phyloP scores from a whole-genome alignment of 176 grass and related monocot species.

The Eleusine indica region DNA sequence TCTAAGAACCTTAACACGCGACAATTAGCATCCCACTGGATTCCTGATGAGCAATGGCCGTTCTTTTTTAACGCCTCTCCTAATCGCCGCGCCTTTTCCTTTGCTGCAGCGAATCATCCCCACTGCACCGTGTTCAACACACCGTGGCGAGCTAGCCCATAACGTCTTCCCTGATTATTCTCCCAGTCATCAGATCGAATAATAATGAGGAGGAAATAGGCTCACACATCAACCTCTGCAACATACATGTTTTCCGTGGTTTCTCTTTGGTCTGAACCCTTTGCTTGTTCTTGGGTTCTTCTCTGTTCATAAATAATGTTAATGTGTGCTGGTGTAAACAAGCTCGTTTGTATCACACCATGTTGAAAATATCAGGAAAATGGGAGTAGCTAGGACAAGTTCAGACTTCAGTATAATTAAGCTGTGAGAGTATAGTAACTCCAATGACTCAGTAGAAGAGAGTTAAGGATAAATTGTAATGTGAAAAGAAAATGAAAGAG shows the following conservation, averaged over 20 bases:
- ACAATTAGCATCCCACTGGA: constrained; percentile 57
- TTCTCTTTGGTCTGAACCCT: background rate
- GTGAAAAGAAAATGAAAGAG: no score
- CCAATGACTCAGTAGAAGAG: no score
- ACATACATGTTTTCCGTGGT: background rate
- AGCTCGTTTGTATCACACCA: no score
- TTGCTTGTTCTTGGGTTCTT: background rate
- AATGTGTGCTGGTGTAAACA: background rate
- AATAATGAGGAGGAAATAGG: background rate
- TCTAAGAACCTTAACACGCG: constrained; percentile 47
- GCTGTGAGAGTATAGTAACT: no score
- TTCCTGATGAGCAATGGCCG: constrained; percentile 56
- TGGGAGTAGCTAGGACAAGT: no score
- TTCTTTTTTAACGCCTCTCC: constrained; percentile 53
- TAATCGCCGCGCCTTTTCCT: constrained; percentile 23
- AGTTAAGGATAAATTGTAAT: no score
- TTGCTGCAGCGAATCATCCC: constrained; percentile 32
- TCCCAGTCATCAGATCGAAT: background rate
- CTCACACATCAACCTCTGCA: background rate
- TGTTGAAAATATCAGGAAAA: no score
- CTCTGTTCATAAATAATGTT: background rate
- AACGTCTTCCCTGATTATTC: background rate
- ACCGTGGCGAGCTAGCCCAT: constrained; percentile 15
- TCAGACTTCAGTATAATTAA: no score
- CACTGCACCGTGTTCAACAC: background rate